Evolutionary conservation across 495 filamentous ascomycete species (phyloP).

Genomic region (Daldinia caldariorum): DNA sequence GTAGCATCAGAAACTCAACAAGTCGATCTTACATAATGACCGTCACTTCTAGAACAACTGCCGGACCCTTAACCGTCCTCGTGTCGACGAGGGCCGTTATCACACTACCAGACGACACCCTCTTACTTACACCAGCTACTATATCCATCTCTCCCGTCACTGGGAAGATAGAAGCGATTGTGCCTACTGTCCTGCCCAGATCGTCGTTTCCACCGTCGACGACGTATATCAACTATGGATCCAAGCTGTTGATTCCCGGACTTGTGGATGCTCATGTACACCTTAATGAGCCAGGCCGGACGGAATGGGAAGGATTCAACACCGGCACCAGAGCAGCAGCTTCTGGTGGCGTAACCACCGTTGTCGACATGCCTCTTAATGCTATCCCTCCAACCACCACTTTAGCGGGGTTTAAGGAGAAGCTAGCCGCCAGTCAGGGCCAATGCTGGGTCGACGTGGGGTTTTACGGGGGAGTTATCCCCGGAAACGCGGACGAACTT

Average conservation of each 20-base stretch:
- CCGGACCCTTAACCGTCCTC: constrained; percentile 66
- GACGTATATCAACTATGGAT: constrained; percentile 84
- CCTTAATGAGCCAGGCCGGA: constrained; percentile 95
- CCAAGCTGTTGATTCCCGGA: constrained; percentile 87
- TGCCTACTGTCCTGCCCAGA: constrained; percentile 74
- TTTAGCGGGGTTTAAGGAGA: constrained; percentile 80
- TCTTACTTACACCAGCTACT: constrained; percentile 69
- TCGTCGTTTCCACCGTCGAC: constrained; percentile 76
- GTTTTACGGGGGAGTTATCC: constrained; percentile 96
- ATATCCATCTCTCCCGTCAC: constrained; percentile 79
- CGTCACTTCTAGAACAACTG: constrained; percentile 26
- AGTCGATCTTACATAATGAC: constrained; percentile 42
- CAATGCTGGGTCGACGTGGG: constrained; percentile 99
- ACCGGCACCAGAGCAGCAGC: constrained; percentile 93
- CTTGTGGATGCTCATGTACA: constrained; percentile 98
- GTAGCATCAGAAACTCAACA: constrained; percentile 15
- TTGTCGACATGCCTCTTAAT: constrained; percentile 98
- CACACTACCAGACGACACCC: constrained; percentile 68
- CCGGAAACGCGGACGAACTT: constrained; percentile 84
- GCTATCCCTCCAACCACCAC: constrained; percentile 97
- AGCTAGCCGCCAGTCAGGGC: constrained; percentile 83
- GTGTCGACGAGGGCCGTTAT: constrained; percentile 85
- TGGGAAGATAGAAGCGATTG: constrained; percentile 85
- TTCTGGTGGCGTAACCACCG: constrained; percentile 96
- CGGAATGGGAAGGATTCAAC: constrained; percentile 98